phyloP scores from a whole-genome alignment of 2,329 filamentous ascomycete species.

The Aspergillus phoenicis region DNA sequence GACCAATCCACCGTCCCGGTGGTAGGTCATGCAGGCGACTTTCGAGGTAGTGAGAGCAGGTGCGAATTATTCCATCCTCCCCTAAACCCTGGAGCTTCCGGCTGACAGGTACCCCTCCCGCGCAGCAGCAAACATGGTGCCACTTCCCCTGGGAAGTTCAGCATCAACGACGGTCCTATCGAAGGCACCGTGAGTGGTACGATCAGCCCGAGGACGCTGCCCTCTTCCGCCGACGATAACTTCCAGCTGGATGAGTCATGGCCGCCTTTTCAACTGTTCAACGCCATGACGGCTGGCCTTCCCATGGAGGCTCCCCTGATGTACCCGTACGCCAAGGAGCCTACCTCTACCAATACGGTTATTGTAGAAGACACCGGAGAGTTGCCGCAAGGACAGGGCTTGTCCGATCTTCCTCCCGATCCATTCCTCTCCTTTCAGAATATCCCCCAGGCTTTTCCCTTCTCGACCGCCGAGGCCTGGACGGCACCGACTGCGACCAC shows the following conservation, averaged over 20 bases:
- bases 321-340: conserved; percentile 38
- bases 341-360: conserved; percentile 32
- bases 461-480: conserved; percentile 33
- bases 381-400: conserved; percentile 31
- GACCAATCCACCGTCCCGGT: conserved; percentile 23
- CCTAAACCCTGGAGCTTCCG: background rate
- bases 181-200: conserved; percentile 39
- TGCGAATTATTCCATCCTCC: conserved; percentile 20
- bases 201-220: conserved; percentile 41
- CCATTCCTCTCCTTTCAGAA: conserved; percentile 35
- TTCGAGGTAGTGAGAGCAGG: conserved; percentile 31
- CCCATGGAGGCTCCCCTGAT: conserved; percentile 37
- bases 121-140: conserved; percentile 39
- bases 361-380: conserved; percentile 42
- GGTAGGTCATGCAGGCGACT: conserved; percentile 29
- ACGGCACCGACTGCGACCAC: conserved; percentile 22
- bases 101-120: conserved; percentile 14
- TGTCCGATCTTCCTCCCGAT: conserved; percentile 34
- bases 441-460: conserved; percentile 32
- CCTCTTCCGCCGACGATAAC: conserved; percentile 42
- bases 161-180: conserved; percentile 31
- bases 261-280: conserved; percentile 42
- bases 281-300: conserved; percentile 35
- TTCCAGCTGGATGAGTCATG: conserved; percentile 42
- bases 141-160: conserved; percentile 36